Conservation (phyloP, 1,139 yeast species). For the Eremothecium cymbalariae region DNA sequence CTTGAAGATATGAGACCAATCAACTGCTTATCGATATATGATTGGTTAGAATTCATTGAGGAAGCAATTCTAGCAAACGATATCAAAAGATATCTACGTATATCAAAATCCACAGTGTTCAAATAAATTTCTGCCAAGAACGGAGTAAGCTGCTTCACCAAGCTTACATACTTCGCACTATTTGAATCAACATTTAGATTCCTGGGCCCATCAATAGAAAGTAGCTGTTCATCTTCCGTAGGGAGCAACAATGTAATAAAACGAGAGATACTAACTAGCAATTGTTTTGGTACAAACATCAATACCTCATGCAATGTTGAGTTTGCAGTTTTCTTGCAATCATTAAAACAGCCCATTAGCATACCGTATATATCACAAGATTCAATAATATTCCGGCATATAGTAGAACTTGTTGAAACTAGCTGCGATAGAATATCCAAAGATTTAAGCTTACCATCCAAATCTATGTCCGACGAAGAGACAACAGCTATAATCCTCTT, state of each 20-base stretch:
- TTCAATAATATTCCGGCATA: conserved; percentile 17
- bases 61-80: conserved; percentile 46
- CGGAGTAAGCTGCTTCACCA: conserved; percentile 48
- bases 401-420: conserved; percentile 14
- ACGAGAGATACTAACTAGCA: conserved; percentile 48
- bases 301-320: conserved; percentile 44
- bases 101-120: conserved; percentile 62
- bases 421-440: conserved; percentile 25
- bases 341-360: conserved; percentile 18
- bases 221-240: conserved; percentile 24
- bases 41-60: conserved; percentile 20
- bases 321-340: conserved; percentile 16
- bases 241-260: conserved; percentile 57
- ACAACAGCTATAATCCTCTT: conserved; percentile 18
- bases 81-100: conserved; percentile 54
- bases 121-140: conserved; percentile 64
- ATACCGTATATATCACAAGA: conserved; percentile 15
- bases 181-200: conserved; percentile 21
- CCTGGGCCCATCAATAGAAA: conserved; percentile 19
- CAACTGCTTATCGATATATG: conserved; percentile 28
- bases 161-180: conserved; percentile 32
- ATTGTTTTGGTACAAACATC: conserved; percentile 66
- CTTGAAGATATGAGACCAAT: conserved; percentile 56
- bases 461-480: conserved; percentile 17
- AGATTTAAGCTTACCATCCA: conserved; percentile 23